These are phyloP conservation scores for Penicillium sp. DNA, from an alignment of 2,329 filamentous ascomycete species.

Conservation along the genomic window DNA sequence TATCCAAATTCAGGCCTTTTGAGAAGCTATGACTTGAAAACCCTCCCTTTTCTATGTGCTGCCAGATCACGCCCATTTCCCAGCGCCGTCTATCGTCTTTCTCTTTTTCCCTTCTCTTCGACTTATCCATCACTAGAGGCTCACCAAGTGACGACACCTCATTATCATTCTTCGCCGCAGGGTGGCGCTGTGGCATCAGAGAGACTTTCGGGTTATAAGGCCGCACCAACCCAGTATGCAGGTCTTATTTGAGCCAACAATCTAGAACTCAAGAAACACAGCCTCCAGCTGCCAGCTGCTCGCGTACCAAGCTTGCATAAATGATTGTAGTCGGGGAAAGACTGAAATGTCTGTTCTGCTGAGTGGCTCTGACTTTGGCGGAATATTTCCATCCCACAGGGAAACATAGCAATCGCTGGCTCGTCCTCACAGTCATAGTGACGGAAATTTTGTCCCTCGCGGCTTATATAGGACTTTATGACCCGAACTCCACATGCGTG, in stretches of 20 bases:
- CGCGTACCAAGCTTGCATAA: not conserved
- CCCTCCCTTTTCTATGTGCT: too few relatives aligned
- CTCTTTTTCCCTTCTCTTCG: not conserved
- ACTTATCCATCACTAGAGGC: not conserved
- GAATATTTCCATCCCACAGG: not conserved
- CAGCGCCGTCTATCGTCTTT: not conserved
- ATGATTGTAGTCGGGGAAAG: too few relatives aligned
- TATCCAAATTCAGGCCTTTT: too few relatives aligned
- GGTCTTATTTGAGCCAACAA: not conserved
- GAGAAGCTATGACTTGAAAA: too few relatives aligned
- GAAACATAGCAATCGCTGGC: not conserved
- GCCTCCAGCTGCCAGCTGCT: not conserved
- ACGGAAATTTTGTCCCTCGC: not conserved
- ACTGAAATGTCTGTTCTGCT: not conserved
- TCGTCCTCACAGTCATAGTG: conserved; percentile 12
- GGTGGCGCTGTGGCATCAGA: not conserved
- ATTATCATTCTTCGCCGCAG: not conserved
- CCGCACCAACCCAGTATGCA: not conserved
- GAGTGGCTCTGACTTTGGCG: conserved; percentile 5
- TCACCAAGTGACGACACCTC: not conserved
- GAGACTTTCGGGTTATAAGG: not conserved
- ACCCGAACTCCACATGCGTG: not conserved
- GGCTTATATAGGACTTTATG: conserved; percentile 8
- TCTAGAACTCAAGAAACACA: not conserved
- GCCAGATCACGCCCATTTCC: not conserved